Conservation (phyloP, 2,329 filamentous ascomycete species). For the Albifimbria verrucaria region DNA sequence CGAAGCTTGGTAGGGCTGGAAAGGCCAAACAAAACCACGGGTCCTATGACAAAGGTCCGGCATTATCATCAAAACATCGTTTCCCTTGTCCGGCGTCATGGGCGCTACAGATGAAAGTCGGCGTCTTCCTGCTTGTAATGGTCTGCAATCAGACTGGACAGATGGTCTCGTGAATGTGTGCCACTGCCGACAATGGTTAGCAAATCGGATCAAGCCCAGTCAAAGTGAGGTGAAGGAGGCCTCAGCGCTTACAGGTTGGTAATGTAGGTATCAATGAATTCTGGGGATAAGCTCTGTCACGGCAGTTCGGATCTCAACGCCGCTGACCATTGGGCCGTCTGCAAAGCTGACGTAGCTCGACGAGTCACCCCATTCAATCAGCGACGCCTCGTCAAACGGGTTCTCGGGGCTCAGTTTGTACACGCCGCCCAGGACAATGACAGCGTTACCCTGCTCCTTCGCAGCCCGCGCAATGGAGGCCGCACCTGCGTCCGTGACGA, state of each 20-base stretch:
- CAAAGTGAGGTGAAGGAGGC: slow-evolving; percentile 6
- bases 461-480: slow-evolving; percentile 81
- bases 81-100: no score
- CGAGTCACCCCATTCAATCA: slow-evolving; percentile 85
- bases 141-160: slow-evolving; percentile 71
- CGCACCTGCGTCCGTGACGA: slow-evolving; percentile 82
- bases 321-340: slow-evolving; percentile 74
- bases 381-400: slow-evolving; percentile 74
- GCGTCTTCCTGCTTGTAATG: slow-evolving; percentile 74
- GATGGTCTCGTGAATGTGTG: slow-evolving; percentile 65
- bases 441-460: slow-evolving; percentile 74
- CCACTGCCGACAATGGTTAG: slow-evolving; percentile 40
- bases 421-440: slow-evolving; percentile 85
- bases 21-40: no score
- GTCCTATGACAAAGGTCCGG: no score
- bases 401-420: slow-evolving; percentile 93
- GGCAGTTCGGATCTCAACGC: slow-evolving; percentile 74
- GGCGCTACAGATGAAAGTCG: slow-evolving; percentile 50
- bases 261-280: slow-evolving; percentile 76
- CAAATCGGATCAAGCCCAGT: slow-evolving; percentile 1
- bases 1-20: no score
- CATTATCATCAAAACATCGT: no score
- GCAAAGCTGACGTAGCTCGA: slow-evolving; percentile 73
- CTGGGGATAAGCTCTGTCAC: slow-evolving; percentile 80
- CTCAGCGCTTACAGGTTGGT: slow-evolving; percentile 70